A percentile compares a stretch with the other conserved stretches of the same genome.
Evolutionary conservation across 345 rosid species (phyloP).

Genomic region (Anastatica hierochuntica): DNA sequence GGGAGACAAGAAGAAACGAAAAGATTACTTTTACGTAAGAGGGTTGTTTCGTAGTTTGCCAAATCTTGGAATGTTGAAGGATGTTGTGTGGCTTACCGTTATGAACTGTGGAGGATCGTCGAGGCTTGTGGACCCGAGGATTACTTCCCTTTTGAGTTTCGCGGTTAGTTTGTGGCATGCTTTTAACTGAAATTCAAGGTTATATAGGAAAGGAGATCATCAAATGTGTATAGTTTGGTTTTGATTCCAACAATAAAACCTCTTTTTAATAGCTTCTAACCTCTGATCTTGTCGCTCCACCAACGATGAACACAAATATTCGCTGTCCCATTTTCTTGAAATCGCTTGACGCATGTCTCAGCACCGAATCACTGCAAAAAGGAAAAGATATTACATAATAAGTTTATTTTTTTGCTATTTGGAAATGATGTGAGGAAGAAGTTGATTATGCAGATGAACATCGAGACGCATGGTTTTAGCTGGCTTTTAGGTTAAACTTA

Average conservation of each 20-base stretch:
- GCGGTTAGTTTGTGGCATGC: conserved; percentile 87
- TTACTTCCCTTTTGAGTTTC: conserved; percentile 78
- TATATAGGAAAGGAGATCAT: too few species aligned
- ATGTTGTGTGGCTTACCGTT: conserved; percentile 41
- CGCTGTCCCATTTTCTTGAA: conserved; percentile 89
- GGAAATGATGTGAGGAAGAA: neutral
- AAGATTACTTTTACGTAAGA: neutral
- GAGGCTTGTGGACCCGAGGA: conserved; percentile 86
- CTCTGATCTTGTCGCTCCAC: conserved; percentile 99
- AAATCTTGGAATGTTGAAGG: neutral
- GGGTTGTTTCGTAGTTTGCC: neutral
- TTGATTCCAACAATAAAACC: neutral
- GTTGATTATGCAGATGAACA: neutral
- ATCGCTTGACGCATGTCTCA: conserved; percentile 79
- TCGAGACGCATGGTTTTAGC: neutral
- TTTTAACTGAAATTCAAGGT: conserved; percentile 48
- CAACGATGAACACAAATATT: conserved; percentile 81
- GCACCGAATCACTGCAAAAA: conserved; percentile 62
- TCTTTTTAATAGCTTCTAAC: conserved; percentile 26
- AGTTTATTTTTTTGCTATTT: neutral
- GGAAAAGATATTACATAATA: neutral
- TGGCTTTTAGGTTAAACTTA: neutral
- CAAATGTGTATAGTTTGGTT: neutral
- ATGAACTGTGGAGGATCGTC: conserved; percentile 96
- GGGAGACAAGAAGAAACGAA: neutral